A percentile compares a stretch with the other conserved stretches of the same genome.
These are phyloP conservation scores for Mycena maculata DNA, from an alignment of 768 basidiomycete genomes.

Conservation along the genomic window DNA sequence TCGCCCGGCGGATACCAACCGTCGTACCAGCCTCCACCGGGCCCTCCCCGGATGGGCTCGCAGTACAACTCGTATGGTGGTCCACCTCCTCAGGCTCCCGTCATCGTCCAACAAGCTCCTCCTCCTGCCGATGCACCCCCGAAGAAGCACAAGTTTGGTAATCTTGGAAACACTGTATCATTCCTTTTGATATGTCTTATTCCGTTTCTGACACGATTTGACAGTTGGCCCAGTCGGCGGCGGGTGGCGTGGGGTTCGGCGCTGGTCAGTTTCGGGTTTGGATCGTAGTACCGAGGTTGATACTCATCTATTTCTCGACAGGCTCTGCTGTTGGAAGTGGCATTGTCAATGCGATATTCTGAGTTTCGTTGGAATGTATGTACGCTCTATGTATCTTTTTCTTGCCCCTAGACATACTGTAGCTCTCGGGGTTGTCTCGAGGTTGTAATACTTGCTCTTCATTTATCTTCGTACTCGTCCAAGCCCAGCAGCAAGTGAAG, in stretches of 20 bases:
- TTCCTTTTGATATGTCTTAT: background rate
- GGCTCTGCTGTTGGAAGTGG: constrained; percentile 59
- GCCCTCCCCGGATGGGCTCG: constrained; percentile 14
- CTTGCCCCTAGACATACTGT: too few relatives aligned
- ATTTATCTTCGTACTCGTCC: too few relatives aligned
- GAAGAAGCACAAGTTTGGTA: constrained; percentile 55
- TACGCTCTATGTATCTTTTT: too few relatives aligned
- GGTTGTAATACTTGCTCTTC: too few relatives aligned
- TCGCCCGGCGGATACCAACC: constrained; percentile 4
- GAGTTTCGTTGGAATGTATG: too few relatives aligned
- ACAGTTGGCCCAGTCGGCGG: constrained; percentile 65
- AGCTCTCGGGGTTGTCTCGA: too few relatives aligned
- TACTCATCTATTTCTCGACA: constrained; percentile 33
- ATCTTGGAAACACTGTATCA: constrained; percentile 61
- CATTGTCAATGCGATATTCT: constrained; percentile 62
- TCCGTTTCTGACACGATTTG: constrained; percentile 14
- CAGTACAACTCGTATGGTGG: constrained; percentile 18
- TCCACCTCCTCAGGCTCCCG: constrained; percentile 27
- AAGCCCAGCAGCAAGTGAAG: too few relatives aligned
- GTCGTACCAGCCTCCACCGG: constrained; percentile 24
- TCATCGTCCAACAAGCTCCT: constrained; percentile 24
- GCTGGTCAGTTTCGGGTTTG: constrained; percentile 73
- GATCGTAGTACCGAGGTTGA: too few relatives aligned
- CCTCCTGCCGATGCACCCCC: constrained; percentile 6
- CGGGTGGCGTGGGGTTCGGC: constrained; percentile 79